phyloP scores from a whole-genome alignment of 495 filamentous ascomycete species.

The Penicillium mononematosum region DNA sequence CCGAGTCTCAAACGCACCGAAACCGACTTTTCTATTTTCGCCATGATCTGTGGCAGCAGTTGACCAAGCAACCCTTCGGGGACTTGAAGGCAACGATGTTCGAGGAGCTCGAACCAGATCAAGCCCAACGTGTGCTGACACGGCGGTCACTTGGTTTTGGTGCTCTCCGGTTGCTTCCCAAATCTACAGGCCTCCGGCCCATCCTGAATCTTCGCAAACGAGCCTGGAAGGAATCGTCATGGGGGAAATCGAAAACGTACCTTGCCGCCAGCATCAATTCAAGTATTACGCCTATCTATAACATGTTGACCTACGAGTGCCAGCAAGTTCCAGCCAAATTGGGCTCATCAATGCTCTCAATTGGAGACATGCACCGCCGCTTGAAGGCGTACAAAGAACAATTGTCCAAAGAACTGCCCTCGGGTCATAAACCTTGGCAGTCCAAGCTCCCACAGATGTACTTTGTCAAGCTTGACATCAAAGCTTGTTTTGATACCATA shows the following conservation, averaged over 20 bases:
- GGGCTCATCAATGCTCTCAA: conserved; percentile 75
- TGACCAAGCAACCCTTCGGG: conserved; percentile 71
- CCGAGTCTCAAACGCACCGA: conserved; percentile 77
- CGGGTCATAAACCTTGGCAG: background rate
- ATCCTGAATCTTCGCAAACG: conserved; percentile 82
- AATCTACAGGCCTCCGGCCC: conserved; percentile 66
- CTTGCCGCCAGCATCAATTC: conserved; percentile 80
- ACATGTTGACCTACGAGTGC: conserved; percentile 76
- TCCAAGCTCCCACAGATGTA: conserved; percentile 48
- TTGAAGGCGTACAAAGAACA: conserved; percentile 65
- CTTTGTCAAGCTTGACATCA: conserved; percentile 90
- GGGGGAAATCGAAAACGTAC: conserved; percentile 42
- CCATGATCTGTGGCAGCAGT: conserved; percentile 81
- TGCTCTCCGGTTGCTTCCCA: conserved; percentile 78
- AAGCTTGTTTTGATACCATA: conserved; percentile 93
- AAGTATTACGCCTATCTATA: conserved; percentile 70
- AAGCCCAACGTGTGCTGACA: conserved; percentile 58
- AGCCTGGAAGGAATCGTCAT: conserved; percentile 39
- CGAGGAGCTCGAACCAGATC: conserved; percentile 64
- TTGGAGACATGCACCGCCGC: conserved; percentile 76
- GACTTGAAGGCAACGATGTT: conserved; percentile 73
- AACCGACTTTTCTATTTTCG: conserved; percentile 91
- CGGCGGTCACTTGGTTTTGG: conserved; percentile 69
- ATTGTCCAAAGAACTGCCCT: conserved; percentile 14
- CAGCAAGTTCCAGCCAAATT: conserved; percentile 57